Evolutionary conservation across 192 early-diverging fungal species (phyloP).

Genomic region (Obelidium mucronatum): DNA sequence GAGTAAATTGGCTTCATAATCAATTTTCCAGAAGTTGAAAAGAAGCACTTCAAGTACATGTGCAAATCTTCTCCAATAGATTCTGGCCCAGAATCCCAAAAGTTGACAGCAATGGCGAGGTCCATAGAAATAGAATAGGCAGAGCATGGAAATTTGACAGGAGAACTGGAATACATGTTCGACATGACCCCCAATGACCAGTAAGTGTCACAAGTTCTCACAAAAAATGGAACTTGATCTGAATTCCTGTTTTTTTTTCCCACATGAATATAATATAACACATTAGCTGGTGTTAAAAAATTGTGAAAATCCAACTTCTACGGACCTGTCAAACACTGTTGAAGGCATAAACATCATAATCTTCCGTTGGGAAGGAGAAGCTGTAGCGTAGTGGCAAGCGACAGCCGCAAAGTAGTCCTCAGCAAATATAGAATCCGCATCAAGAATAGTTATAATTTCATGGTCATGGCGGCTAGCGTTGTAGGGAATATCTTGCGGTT

Average conservation of each 20-base stretch:
- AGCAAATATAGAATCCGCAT: slow-evolving; percentile 78
- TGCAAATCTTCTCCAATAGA: slow-evolving; percentile 86
- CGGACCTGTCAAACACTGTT: slow-evolving; percentile 58
- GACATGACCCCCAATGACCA: slow-evolving; percentile 81
- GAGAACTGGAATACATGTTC: slow-evolving; percentile 70
- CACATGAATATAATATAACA: not conserved
- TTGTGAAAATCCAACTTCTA: slow-evolving; percentile 2
- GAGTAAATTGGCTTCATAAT: slow-evolving; percentile 75
- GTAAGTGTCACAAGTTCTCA: slow-evolving; percentile 74
- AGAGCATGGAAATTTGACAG: slow-evolving; percentile 76
- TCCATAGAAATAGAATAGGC: slow-evolving; percentile 80
- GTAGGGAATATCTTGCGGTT: not conserved
- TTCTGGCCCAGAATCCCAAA: slow-evolving; percentile 81
- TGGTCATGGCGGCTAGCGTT: slow-evolving; percentile 55
- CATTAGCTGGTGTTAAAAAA: not conserved
- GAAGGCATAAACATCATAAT: slow-evolving; percentile 66
- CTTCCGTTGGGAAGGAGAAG: slow-evolving; percentile 49
- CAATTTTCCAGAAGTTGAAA: slow-evolving; percentile 70
- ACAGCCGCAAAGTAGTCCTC: slow-evolving; percentile 71
- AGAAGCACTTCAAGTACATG: slow-evolving; percentile 84
- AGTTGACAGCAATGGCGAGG: slow-evolving; percentile 70
- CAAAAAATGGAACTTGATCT: slow-evolving; percentile 72
- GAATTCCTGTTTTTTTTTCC: slow-evolving; percentile 56
- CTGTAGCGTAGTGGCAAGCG: slow-evolving; percentile 56
- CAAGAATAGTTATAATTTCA: slow-evolving; percentile 74